Evolutionary conservation across 1,139 yeast species (phyloP).

Genomic region (Pichia sp.): DNA sequence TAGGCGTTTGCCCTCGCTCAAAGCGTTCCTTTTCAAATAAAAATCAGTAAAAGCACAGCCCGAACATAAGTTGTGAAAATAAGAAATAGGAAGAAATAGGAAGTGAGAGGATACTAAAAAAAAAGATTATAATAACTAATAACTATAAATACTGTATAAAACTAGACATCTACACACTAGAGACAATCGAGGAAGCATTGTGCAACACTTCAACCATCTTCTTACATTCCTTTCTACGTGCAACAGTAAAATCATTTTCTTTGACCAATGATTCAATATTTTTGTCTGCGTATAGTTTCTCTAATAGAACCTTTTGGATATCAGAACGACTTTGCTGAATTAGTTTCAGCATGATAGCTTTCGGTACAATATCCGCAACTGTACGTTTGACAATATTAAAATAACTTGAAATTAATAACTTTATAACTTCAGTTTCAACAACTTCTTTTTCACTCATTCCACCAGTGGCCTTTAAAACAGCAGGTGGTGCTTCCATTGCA

Average conservation of each 20-base stretch:
- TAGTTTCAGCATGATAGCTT: conserved; percentile 89
- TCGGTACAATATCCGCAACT: conserved; percentile 88
- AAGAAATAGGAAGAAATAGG: neutral
- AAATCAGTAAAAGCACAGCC: neutral
- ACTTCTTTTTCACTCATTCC: conserved; percentile 92
- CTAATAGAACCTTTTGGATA: conserved; percentile 83
- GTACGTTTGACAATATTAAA: conserved; percentile 91
- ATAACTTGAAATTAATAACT: conserved; percentile 82
- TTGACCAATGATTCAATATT: conserved; percentile 74
- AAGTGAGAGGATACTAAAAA: neutral
- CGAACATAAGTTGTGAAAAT: neutral
- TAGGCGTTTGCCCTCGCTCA: neutral
- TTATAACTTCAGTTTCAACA: conserved; percentile 95
- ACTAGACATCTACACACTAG: conserved; percentile 50
- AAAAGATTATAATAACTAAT: neutral
- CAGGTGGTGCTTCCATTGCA: conserved; percentile 96
- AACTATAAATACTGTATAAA: neutral
- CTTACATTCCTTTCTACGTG: conserved; percentile 89
- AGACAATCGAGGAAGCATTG: conserved; percentile 87
- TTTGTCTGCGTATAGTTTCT: conserved; percentile 73
- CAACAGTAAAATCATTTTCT: conserved; percentile 89
- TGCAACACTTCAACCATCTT: conserved; percentile 89
- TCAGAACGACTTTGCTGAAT: conserved; percentile 79
- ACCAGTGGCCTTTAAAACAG: conserved; percentile 90
- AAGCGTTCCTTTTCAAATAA: neutral